phyloP scores from a whole-genome alignment of 805 yeast species.

The Teunomyces stri region DNA sequence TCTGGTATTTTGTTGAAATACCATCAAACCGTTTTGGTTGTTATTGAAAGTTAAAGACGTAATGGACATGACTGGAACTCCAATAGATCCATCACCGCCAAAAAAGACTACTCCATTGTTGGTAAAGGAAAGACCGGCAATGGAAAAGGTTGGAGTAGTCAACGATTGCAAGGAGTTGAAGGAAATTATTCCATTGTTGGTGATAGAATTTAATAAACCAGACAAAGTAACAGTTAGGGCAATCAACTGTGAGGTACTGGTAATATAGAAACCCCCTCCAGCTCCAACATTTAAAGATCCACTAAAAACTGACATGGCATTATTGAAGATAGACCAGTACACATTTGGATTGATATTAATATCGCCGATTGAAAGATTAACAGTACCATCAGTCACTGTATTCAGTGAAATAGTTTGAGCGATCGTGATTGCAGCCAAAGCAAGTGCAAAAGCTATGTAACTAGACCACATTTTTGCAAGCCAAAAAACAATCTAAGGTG shows the following conservation, averaged over 20 bases:
- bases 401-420: conserved; percentile 8
- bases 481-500: neutral
- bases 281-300: conserved; percentile 4
- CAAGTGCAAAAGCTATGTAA: neutral
- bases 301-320: neutral
- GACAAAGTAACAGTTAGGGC: conserved; percentile 13
- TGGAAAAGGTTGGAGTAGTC: conserved; percentile 12
- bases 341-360: conserved; percentile 14
- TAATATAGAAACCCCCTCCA: conserved; percentile 18
- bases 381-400: conserved; percentile 16
- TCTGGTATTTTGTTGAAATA: conserved; percentile 10
- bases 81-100: conserved; percentile 11
- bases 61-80: conserved; percentile 12
- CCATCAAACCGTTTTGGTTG: conserved; percentile 13
- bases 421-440: neutral
- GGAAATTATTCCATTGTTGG: conserved; percentile 18
- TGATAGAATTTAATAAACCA: conserved; percentile 7
- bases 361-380: conserved; percentile 18
- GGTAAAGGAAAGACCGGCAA: conserved; percentile 10
- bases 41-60: conserved; percentile 11
- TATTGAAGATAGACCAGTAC: conserved; percentile 16
- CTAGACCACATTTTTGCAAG: neutral
- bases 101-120: conserved; percentile 17
- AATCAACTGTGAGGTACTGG: conserved; percentile 10
- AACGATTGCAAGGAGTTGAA: conserved; percentile 14